These are phyloP conservation scores for Blastobotrys apis DNA, from an alignment of 1,139 yeast genomes.

Conservation along the genomic window DNA sequence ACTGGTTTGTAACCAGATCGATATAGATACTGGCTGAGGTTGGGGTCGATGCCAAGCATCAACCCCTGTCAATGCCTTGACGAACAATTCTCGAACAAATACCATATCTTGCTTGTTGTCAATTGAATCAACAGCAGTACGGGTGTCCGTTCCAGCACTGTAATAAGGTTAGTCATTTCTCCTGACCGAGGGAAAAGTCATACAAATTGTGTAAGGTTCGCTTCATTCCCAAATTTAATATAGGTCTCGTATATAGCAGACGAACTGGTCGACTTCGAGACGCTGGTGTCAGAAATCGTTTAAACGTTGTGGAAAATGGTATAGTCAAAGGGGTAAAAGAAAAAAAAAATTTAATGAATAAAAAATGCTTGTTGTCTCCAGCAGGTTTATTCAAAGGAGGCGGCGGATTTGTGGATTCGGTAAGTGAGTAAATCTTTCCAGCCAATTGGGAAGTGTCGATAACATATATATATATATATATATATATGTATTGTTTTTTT, in stretches of 20 bases:
- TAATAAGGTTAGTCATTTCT: neutral
- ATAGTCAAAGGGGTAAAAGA: neutral
- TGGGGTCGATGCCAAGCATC: conserved; percentile 74
- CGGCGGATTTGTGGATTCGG: too few species aligned
- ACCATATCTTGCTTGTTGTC: conserved; percentile 44
- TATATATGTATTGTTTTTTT: too few species aligned
- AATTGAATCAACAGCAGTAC: neutral
- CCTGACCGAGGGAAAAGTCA: neutral
- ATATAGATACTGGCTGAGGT: conserved; percentile 63
- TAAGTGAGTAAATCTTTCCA: too few species aligned
- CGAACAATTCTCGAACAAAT: conserved; percentile 52
- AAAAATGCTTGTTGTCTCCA: too few species aligned
- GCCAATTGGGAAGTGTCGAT: too few species aligned
- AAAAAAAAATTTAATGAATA: too few species aligned
- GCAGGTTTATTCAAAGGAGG: too few species aligned
- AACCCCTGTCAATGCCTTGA: conserved; percentile 63
- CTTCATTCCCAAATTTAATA: neutral
- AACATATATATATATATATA: too few species aligned
- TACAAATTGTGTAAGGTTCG: conserved; percentile 7
- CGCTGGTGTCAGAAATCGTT: neutral
- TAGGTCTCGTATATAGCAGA: neutral
- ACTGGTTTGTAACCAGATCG: conserved; percentile 60
- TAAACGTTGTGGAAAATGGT: neutral
- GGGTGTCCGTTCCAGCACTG: neutral
- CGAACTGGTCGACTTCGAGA: conserved; percentile 3